Evolutionary conservation across 768 basidiomycete species (phyloP).

Genomic region (Tulasnella calospora): DNA sequence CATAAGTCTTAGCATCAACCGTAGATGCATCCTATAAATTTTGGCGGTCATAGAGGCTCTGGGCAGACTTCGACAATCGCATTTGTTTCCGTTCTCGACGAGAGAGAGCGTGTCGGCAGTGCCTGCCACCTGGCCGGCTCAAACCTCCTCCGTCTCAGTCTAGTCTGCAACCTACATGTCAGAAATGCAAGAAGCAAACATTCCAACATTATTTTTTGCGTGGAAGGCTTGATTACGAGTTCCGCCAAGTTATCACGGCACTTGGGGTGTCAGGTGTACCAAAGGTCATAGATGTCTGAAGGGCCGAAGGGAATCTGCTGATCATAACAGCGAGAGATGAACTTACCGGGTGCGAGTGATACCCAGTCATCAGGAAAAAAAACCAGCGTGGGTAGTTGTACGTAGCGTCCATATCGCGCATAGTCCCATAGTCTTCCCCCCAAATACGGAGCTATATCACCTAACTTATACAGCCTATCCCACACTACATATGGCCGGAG

Average conservation of each 20-base stretch:
- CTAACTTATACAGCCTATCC: no score
- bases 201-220: background rate
- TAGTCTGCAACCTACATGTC: conserved; percentile 24
- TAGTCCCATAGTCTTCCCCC: no score
- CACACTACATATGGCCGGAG: no score
- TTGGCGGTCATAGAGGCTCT: background rate
- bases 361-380: background rate
- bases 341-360: background rate
- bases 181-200: conserved; percentile 15
- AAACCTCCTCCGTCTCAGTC: conserved; percentile 14
- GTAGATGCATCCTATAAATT: background rate
- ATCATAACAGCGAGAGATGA: background rate
- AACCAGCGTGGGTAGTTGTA: no score
- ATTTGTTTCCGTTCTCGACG: background rate
- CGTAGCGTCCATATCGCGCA: no score
- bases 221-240: background rate
- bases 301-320: background rate
- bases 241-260: background rate
- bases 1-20: background rate
- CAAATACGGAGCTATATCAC: no score
- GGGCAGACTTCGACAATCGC: background rate
- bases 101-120: conserved; percentile 11
- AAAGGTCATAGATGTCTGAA: background rate
- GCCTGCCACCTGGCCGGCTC: background rate
- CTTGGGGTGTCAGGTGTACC: background rate